These are phyloP conservation scores for Trichophyton benhamiae DNA, from an alignment of 2,329 filamentous ascomycete genomes.

Conservation along the genomic window DNA sequence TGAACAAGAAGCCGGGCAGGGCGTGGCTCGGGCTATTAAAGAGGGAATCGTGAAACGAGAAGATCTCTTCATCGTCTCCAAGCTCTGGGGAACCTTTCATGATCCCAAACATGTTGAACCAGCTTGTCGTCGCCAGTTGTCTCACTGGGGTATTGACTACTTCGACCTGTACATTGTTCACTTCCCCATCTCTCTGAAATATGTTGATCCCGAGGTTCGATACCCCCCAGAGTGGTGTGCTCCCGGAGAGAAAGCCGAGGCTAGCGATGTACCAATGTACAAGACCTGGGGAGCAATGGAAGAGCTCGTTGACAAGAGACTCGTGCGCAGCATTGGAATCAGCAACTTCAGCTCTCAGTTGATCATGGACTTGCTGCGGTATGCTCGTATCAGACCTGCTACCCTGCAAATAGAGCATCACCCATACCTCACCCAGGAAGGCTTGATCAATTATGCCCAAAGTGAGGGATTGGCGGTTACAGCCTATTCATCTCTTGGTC, in stretches of 20 bases:
- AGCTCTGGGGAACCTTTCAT: constrained; percentile 90
- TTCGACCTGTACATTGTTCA: constrained; percentile 84
- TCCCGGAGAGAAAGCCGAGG: constrained; percentile 50
- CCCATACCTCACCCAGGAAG: constrained; percentile 68
- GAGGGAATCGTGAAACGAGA: constrained; percentile 70
- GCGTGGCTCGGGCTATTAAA: constrained; percentile 64
- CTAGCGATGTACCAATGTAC: constrained; percentile 59
- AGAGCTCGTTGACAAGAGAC: constrained; percentile 52
- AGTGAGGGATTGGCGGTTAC: constrained; percentile 61
- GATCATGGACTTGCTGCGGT: constrained; percentile 66
- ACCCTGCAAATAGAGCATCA: constrained; percentile 84
- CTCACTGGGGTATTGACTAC: constrained; percentile 76
- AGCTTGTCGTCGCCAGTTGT: constrained; percentile 63
- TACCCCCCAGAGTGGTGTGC: constrained; percentile 71
- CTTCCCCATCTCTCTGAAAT: constrained; percentile 78
- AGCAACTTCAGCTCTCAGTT: constrained; percentile 72
- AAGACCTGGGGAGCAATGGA: constrained; percentile 79
- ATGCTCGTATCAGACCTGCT: constrained; percentile 61
- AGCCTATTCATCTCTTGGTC: constrained; percentile 75
- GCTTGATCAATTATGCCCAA: constrained; percentile 58
- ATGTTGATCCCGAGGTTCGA: constrained; percentile 64
- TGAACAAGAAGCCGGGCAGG: constrained; percentile 64
- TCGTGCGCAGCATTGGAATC: constrained; percentile 64
- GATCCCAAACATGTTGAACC: constrained; percentile 63
- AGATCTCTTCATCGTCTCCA: constrained; percentile 84